Evolutionary conservation across 257 asterid genomes (phyloP), one percentile per base, ranked within the genome.

Genomic region (Primulina tabacum): DNA sequence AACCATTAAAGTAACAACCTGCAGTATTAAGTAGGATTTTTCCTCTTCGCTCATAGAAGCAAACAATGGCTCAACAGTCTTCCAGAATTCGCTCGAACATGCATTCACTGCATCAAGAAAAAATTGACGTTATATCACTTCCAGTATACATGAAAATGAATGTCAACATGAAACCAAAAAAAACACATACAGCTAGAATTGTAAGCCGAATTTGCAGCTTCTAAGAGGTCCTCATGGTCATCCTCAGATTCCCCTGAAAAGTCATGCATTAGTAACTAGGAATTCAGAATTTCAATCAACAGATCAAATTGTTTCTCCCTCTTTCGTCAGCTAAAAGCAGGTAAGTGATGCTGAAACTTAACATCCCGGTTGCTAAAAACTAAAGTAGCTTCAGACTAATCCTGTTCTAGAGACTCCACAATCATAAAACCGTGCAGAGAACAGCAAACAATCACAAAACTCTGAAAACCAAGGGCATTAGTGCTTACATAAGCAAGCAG

Each of bases 241-340:
- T 92, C 98, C 59, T 90, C 97, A 57, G 90, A 83, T 79, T 93
- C 97, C 81, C 97, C 99, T 93, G 83, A 76, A 73, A 75, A 78
- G 7, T 18, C 62, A 72, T 7, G 33, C 24, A 71, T 52, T 47
- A 63, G 59, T 50, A 8, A 50, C 21, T 18, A 65, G 55, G 47
- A 50, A 66, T 52, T 56, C 11, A 52, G 37, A 50, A 69, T 58
- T 60, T n/a, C 24, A 52, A 72, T 53, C 66, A 47, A 68, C 33
- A 24, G n/a, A 65, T 37, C n/a, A 29, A 26, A 72, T 68, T 62
- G 30, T 64, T 53, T 20, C 40, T 40, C 8, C 57, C 73, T 66
- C 60, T 6, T 17, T 47, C 28, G 26, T 61, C 35, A 50, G 66
- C 69, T 68, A 64, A 12, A 30, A 33, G 47, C 18, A 67, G 37